Evolutionary conservation across 2,329 filamentous ascomycete genomes (phyloP).

Genomic region (Penicillium italicum): DNA sequence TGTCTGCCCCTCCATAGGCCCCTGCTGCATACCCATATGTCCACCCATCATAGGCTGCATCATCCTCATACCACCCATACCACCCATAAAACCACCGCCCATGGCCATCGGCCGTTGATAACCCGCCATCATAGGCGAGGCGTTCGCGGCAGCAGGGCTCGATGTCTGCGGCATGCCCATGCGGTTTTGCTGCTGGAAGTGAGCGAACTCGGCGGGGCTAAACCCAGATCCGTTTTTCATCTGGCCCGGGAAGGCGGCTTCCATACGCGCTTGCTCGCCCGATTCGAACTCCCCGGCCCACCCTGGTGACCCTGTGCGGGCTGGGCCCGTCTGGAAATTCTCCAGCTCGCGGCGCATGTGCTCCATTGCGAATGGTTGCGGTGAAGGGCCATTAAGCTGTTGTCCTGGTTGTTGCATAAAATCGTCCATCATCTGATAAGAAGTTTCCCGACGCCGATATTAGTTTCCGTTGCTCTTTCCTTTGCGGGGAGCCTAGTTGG

Average conservation of each 20-base stretch:
- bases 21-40: conserved; percentile 49
- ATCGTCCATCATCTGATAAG: conserved; percentile 77
- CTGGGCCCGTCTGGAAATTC: conserved; percentile 47
- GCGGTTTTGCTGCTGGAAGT: conserved; percentile 72
- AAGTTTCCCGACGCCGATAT: conserved; percentile 27
- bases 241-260: conserved; percentile 62
- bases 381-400: conserved; percentile 51
- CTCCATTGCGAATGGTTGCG: conserved; percentile 62
- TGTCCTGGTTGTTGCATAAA: conserved; percentile 77
- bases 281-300: conserved; percentile 65
- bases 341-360: conserved; percentile 63
- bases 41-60: conserved; percentile 47
- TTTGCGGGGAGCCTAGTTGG: not conserved
- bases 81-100: conserved; percentile 43
- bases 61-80: conserved; percentile 50
- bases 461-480: conserved; percentile 4
- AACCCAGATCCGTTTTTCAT: conserved; percentile 58
- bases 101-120: conserved; percentile 47
- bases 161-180: conserved; percentile 56
- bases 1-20: conserved; percentile 41
- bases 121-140: conserved; percentile 60
- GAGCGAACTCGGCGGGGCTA: conserved; percentile 78
- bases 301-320: conserved; percentile 52
- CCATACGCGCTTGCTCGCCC: conserved; percentile 64
- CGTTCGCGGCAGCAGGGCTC: conserved; percentile 51